Base-by-base conservation (phyloP, 2,329 filamentous ascomycete species). In the Sporothrix phasma region DNA sequence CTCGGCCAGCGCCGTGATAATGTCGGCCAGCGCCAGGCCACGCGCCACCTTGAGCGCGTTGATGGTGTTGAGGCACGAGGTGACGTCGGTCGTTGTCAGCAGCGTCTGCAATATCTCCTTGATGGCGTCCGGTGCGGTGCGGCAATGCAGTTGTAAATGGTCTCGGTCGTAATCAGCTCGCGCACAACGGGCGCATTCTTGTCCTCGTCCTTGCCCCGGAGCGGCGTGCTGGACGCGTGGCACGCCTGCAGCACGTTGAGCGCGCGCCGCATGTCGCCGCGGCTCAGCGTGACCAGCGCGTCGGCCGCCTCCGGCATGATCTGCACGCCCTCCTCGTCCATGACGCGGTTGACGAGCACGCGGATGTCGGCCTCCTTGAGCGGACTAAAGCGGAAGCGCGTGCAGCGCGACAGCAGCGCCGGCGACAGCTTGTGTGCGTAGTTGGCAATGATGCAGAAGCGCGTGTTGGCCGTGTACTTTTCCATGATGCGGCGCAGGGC, bases 361-460 rank as follows among this genome's bases (percentile, higher is more conserved):
- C 90, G 81, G 66, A 99, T 97, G 73, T 97, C 94, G 6, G 75
- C 79, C 71, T 96, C 90, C 74, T 96, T 96, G 63, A 99, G 79
- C 11, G 94, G 94, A 69, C 90, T 96, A 76, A 99, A 99, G 37
- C 94, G 83, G 75, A 99, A 99, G 43, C 94, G 82, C 10, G 94
- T 99, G 77, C 94, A 99, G 71, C 94, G 82, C 58, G 93, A 97
- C 62, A 99, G 80, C 49, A 99, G 80, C 0, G 94, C 94, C 0
- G 94, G 93, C 13, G 91, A 95, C 45, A 99, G 85, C 76, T 99
- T 99, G 79, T 99, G 94, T 34, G 94, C 94, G 76, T 99, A 99
- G 77, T 99, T 99, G 70, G 94, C 94, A 70, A 99, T 97, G 73
- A 99, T 91, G 78, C 93, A 97, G 78, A 99, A 99, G 61, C 94